These are phyloP conservation scores for Leishmania amazonensis DNA, from an alignment of 208 protist genomes.

Conservation along the genomic window DNA sequence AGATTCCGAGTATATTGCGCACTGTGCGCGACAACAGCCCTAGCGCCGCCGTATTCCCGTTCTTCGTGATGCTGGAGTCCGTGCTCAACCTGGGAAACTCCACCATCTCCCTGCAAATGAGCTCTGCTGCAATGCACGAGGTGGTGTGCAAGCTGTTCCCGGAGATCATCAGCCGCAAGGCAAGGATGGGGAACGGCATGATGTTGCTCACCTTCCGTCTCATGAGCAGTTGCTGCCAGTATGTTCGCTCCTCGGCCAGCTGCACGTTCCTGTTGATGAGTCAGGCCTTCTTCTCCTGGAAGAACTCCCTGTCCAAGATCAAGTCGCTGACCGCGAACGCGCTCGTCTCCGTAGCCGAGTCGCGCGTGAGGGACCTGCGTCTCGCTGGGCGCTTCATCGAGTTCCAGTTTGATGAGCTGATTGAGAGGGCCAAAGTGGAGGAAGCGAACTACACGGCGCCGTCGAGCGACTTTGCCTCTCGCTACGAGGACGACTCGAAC, in stretches of 20 bases:
- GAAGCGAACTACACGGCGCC: conserved; percentile 52
- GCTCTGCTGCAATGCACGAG: conserved; percentile 68
- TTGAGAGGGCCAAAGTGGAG: conserved; percentile 60
- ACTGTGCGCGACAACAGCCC: conserved; percentile 60
- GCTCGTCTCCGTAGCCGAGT: conserved; percentile 84
- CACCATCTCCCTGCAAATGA: conserved; percentile 82
- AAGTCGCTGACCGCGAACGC: conserved; percentile 79
- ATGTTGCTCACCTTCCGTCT: conserved; percentile 81
- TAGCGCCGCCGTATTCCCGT: conserved; percentile 65
- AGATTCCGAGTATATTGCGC: conserved; percentile 56
- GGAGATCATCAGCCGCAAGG: conserved; percentile 79
- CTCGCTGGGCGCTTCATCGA: conserved; percentile 84
- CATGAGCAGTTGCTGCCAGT: conserved; percentile 86
- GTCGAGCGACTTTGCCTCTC: conserved; percentile 40
- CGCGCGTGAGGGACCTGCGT: conserved; percentile 72
- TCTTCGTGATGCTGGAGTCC: conserved; percentile 87
- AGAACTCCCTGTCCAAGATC: conserved; percentile 73
- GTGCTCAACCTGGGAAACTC: conserved; percentile 76
- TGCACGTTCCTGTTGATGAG: conserved; percentile 79
- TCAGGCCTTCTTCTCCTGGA: conserved; percentile 78
- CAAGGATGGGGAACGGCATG: conserved; percentile 76
- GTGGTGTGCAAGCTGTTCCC: conserved; percentile 76
- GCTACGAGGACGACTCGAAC: conserved; percentile 70
- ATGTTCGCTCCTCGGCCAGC: conserved; percentile 67
- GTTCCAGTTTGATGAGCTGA: conserved; percentile 80